A percentile compares a stretch with the other conserved stretches of the same genome.
phyloP scores from a whole-genome alignment of 2,329 filamentous ascomycete genomes.

The Celoporthe dispersa region DNA sequence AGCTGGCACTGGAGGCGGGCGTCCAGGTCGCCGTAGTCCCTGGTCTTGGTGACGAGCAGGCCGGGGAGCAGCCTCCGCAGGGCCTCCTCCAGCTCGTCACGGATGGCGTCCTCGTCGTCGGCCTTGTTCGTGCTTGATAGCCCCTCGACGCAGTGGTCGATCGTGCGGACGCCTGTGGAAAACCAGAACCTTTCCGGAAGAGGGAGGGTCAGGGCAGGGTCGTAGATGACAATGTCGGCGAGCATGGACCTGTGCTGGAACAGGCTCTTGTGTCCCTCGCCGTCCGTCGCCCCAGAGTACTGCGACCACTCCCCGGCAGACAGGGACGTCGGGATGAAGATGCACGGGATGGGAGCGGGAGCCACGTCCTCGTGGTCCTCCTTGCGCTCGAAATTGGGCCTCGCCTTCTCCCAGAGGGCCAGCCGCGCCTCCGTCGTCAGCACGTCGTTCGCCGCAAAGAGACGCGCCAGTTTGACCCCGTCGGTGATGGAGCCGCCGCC shows the following conservation, averaged over 20 bases:
- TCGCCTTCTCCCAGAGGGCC: slow-evolving; percentile 11
- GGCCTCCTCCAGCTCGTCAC: not conserved
- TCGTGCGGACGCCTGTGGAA: slow-evolving; percentile 53
- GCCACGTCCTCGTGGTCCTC: not conserved
- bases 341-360: not conserved
- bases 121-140: slow-evolving; percentile 9
- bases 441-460: slow-evolving; percentile 30
- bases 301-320: slow-evolving; percentile 14
- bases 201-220: slow-evolving; percentile 50
- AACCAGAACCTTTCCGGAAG: slow-evolving; percentile 55
- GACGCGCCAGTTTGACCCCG: slow-evolving; percentile 29
- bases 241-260: slow-evolving; percentile 10
- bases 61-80: slow-evolving; percentile 6
- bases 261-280: not conserved
- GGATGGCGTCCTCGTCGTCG: slow-evolving; percentile 3
- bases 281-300: slow-evolving; percentile 1
- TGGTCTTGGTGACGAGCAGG: slow-evolving; percentile 6
- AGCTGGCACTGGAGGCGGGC: slow-evolving; percentile 10
- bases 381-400: not conserved
- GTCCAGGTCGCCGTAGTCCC: not conserved
- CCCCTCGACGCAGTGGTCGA: slow-evolving; percentile 58
- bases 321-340: slow-evolving; percentile 18
- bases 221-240: slow-evolving; percentile 50
- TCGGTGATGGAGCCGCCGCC: slow-evolving; percentile 32
- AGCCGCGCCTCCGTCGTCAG: slow-evolving; percentile 26